Conservation (phyloP, 2,329 filamentous ascomycete genomes). For the Dothideomycetes sp. region DNA sequence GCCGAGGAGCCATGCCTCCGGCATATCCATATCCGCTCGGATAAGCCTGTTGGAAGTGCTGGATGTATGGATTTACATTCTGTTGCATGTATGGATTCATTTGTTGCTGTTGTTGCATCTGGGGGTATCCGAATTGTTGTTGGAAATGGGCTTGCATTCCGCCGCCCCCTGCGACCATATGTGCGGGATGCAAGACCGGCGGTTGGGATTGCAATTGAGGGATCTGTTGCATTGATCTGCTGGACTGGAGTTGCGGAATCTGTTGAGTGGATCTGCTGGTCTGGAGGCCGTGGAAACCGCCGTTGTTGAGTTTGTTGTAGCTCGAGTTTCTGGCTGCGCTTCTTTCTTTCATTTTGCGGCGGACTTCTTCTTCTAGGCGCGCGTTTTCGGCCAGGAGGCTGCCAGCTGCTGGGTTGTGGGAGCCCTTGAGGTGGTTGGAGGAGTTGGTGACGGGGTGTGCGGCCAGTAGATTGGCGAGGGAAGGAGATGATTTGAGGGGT, state of each 20-base stretch:
- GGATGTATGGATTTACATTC: slow-evolving; percentile 2
- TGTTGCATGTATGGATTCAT: slow-evolving; percentile 11
- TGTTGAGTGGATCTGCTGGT: neutral
- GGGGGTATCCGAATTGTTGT: neutral
- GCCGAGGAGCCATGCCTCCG: neutral
- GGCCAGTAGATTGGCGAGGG: slow-evolving; percentile 54
- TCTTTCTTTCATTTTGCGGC: slow-evolving; percentile 5
- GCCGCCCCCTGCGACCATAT: slow-evolving; percentile 1
- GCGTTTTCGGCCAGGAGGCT: slow-evolving; percentile 6
- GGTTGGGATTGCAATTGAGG: slow-evolving; percentile 4
- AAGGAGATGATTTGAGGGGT: slow-evolving; percentile 37
- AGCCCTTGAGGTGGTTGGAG: slow-evolving; percentile 16
- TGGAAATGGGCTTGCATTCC: slow-evolving; percentile 5
- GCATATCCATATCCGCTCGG: neutral
- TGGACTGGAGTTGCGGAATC: neutral
- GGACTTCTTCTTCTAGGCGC: slow-evolving; percentile 1
- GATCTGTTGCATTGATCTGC: neutral
- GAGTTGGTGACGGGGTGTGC: slow-evolving; percentile 39
- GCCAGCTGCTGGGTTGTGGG: slow-evolving; percentile 21
- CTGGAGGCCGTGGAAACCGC: neutral
- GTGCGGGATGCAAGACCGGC: slow-evolving; percentile 1
- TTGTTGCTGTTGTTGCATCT: slow-evolving; percentile 9
- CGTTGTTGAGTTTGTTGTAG: slow-evolving; percentile 1
- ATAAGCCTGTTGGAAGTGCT: neutral
- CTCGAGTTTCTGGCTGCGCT: slow-evolving; percentile 1